A percentile compares a stretch with the other conserved stretches of the same genome.
These are phyloP conservation scores for Emericellopsis atlantica DNA, from an alignment of 2,329 filamentous ascomycete genomes.

Conservation along the genomic window DNA sequence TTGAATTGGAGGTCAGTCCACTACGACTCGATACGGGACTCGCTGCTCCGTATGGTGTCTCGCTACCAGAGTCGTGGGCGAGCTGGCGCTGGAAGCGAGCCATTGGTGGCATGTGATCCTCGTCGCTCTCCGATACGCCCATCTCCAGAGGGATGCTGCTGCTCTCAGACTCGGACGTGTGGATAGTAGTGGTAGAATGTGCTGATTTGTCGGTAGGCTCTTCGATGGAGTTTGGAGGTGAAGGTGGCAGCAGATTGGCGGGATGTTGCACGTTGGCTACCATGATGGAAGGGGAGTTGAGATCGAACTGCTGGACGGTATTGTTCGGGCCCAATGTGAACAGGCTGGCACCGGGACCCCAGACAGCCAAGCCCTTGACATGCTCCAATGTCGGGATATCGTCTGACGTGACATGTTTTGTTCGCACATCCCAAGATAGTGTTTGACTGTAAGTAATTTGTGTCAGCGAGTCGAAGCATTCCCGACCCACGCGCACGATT, in stretches of 20 bases:
- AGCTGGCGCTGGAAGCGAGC: constrained; percentile 64
- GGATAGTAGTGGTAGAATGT: constrained; percentile 30
- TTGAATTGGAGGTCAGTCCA: constrained; percentile 45
- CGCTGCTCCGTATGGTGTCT: constrained; percentile 43
- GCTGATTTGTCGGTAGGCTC: constrained; percentile 46
- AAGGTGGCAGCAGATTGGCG: constrained; percentile 65
- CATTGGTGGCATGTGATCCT: constrained; percentile 63
- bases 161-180: constrained; percentile 39
- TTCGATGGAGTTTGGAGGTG: constrained; percentile 70
- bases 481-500: constrained; percentile 33
- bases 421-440: constrained; percentile 90
- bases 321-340: constrained; percentile 85
- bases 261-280: constrained; percentile 82
- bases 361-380: constrained; percentile 72
- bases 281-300: constrained; percentile 70
- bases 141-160: constrained; percentile 43
- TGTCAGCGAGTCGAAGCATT: constrained; percentile 18
- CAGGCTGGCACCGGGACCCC: constrained; percentile 78
- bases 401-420: constrained; percentile 91
- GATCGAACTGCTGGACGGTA: constrained; percentile 88
- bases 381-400: constrained; percentile 74
- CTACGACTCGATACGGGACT: constrained; percentile 56
- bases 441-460: constrained; percentile 52
- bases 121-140: constrained; percentile 60
- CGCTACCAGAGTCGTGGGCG: constrained; percentile 46